A percentile compares a stretch with the other conserved stretches of the same genome.
Evolutionary conservation across 139 green algal genomes (phyloP).

Genomic region (Coelastrella sp.): DNA sequence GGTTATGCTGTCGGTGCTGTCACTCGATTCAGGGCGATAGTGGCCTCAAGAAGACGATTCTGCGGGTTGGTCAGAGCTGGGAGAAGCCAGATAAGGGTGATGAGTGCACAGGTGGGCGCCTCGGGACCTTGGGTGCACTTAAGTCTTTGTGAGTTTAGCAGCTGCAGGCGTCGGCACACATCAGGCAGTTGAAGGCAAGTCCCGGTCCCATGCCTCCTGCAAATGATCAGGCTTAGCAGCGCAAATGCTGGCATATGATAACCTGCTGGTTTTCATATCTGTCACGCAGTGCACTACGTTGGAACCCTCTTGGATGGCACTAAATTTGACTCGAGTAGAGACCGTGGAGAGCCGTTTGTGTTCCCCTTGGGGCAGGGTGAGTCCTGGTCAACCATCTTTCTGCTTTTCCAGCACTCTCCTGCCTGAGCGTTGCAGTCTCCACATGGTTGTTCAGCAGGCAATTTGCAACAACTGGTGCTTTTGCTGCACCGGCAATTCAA

Average conservation of each 20-base stretch:
- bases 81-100: conserved; percentile 88
- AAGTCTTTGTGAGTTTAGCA: neutral
- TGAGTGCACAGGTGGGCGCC: conserved; percentile 62
- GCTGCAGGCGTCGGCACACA: neutral
- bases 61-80: conserved; percentile 80
- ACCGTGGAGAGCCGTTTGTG: conserved; percentile 89
- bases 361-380: conserved; percentile 86
- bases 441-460: too few relatives aligned
- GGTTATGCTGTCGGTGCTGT: neutral
- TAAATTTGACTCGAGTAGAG: conserved; percentile 94
- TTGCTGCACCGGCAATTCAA: too few relatives aligned
- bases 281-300: conserved; percentile 93
- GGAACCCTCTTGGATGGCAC: conserved; percentile 93
- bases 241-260: neutral
- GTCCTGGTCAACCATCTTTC: neutral
- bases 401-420: too few relatives aligned
- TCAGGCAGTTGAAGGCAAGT: neutral
- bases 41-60: conserved; percentile 88
- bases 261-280: neutral
- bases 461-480: neutral
- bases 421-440: too few relatives aligned
- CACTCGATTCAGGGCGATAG: conserved; percentile 76
- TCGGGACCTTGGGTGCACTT: neutral
- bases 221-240: neutral
- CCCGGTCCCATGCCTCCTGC: neutral